phyloP scores from a whole-genome alignment of 2,329 filamentous ascomycete species.

The Neonectria punicea region DNA sequence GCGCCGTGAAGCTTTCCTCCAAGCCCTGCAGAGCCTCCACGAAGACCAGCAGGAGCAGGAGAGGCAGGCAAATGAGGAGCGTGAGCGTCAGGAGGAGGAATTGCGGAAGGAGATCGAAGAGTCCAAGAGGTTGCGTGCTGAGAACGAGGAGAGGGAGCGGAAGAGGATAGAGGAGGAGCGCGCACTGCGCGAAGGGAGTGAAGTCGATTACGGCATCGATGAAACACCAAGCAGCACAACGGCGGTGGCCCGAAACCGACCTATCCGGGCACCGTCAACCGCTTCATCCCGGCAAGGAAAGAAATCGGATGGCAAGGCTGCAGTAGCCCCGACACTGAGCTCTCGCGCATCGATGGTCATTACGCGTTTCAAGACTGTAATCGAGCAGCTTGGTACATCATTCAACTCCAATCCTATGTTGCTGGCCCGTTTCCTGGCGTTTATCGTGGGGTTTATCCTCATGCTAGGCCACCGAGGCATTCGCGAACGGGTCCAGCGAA shows the following conservation, averaged over 20 bases:
- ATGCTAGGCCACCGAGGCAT: conserved; percentile 80
- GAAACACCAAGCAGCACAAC: conserved; percentile 54
- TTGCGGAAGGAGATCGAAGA: conserved; percentile 68
- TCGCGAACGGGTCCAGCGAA: conserved; percentile 76
- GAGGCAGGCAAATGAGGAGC: conserved; percentile 69
- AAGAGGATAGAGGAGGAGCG: conserved; percentile 66
- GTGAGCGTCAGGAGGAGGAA: conserved; percentile 65
- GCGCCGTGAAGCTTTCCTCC: conserved; percentile 86
- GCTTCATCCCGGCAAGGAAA: conserved; percentile 47
- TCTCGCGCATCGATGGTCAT: conserved; percentile 64
- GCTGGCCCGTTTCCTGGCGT: conserved; percentile 74
- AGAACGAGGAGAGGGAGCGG: conserved; percentile 67
- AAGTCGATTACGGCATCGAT: conserved; percentile 77
- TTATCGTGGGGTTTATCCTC: conserved; percentile 80
- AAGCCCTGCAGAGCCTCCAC: conserved; percentile 83
- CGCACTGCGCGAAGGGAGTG: conserved; percentile 61
- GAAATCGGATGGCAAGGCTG: conserved; percentile 45
- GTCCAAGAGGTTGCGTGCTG: conserved; percentile 62
- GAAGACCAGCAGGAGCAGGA: conserved; percentile 85
- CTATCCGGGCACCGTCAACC: conserved; percentile 45
- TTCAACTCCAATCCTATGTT: conserved; percentile 67
- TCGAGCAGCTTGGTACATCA: conserved; percentile 61
- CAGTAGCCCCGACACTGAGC: conserved; percentile 51
- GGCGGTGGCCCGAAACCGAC: conserved; percentile 48
- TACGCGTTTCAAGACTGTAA: conserved; percentile 60